Evolutionary conservation across 2,329 filamentous ascomycete genomes (phyloP), one percentile per base, ranked within the genome.

Genomic region (Grosmannia penicillata): DNA sequence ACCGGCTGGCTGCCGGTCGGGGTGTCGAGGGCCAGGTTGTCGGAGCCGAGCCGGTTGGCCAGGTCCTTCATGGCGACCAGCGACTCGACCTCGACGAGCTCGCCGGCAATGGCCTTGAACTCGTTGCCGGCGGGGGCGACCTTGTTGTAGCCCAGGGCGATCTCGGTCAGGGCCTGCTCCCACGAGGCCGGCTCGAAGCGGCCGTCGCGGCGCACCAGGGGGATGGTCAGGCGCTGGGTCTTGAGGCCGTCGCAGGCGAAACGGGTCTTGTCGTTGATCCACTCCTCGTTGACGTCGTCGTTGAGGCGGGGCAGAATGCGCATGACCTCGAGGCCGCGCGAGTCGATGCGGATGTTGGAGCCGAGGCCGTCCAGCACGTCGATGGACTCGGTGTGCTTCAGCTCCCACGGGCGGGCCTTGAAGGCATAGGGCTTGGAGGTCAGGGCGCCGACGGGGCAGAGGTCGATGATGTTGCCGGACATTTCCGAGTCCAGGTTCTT

Each of bases 401-500:
- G 66, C 59, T 98, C 91, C 91, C 91, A 98, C 4, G 91, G 91
- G 50, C 91, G 78, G 41, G 89, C 87, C 51, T 86, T 82, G 76
- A 96, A 98, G 30, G 91, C 91, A 54, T 96, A 96, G 36, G 91
- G 91, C 67, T 96, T 98, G 8, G 89, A 94, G 26, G 86, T 93
- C 43, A 98, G 74, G 40, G 91, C 91, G 60, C 91, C 91, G 42
- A 98, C 91, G 43, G 91, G 91, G 70, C 91, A 98, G 38, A 98
- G 78, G 57, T 98, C 91, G 59, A 96, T 95, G 49, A 98, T 82
- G 60, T 98, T 98, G 52, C 81, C 91, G 39, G 91, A 98, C 55
- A 98, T 66, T 61, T 98, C 91, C 7, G 87, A 83, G 61, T 95
- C 83, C 46, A 98, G 74, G 54, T 86, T 91, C 58, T 82, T 77